Evolutionary conservation across 2,329 filamentous ascomycete species (phyloP).

Genomic region (Aphanoascus verrucosus): DNA sequence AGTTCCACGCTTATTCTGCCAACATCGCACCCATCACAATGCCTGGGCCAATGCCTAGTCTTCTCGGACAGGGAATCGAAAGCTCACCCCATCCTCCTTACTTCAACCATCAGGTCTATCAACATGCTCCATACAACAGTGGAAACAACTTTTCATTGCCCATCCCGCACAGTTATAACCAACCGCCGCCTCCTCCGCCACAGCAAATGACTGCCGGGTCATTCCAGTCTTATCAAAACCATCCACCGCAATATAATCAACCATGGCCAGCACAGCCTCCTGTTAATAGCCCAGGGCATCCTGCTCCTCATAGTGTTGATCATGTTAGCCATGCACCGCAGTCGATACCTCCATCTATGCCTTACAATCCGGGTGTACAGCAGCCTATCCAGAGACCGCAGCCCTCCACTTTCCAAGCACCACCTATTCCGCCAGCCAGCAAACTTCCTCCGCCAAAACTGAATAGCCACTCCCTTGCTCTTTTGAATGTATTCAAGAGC

Average conservation of each 20-base stretch:
- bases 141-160: neutral
- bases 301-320: neutral
- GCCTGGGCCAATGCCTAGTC: neutral
- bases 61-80: neutral
- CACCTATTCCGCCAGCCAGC: constrained; percentile 45
- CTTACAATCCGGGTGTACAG: neutral
- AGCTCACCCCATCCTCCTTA: neutral
- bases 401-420: constrained; percentile 20
- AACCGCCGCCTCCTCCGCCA: neutral
- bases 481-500: constrained; percentile 49
- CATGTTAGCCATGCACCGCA: neutral
- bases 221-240: neutral
- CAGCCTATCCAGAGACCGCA: neutral
- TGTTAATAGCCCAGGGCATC: neutral
- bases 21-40: neutral
- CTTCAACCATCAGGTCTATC: neutral
- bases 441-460: constrained; percentile 49
- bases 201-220: neutral
- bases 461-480: constrained; percentile 46
- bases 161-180: neutral
- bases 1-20: neutral
- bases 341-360: neutral
- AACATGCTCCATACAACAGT: neutral
- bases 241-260: neutral
- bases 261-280: neutral